Evolutionary conservation across 345 rosid species (phyloP).

Genomic region (Physaria fendleri): DNA sequence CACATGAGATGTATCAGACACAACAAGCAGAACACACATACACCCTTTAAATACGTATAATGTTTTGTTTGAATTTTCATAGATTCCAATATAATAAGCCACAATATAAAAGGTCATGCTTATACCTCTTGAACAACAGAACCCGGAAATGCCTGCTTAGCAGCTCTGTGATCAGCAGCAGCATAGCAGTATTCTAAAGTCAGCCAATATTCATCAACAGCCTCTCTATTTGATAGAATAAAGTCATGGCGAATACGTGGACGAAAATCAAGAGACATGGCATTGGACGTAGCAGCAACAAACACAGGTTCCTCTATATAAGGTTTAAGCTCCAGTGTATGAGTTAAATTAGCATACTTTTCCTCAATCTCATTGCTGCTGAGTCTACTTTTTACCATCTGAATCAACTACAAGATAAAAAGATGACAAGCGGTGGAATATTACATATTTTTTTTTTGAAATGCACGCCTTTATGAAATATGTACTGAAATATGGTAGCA

Average conservation of each 20-base stretch:
- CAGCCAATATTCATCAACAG: slow-evolving; percentile 89
- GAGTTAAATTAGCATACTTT: slow-evolving; percentile 52
- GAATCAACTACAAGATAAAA: slow-evolving; percentile 57
- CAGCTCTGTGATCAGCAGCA: slow-evolving; percentile 79
- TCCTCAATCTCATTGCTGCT: slow-evolving; percentile 40
- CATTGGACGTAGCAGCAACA: slow-evolving; percentile 44
- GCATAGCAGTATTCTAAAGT: slow-evolving; percentile 94
- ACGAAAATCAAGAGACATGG: slow-evolving; percentile 63
- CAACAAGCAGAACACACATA: neutral
- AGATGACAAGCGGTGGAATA: neutral
- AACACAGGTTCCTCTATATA: slow-evolving; percentile 80
- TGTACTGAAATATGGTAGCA: neutral
- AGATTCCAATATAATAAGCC: neutral
- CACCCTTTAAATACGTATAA: neutral
- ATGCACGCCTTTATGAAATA: neutral
- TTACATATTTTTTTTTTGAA: neutral
- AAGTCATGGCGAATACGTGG: slow-evolving; percentile 94
- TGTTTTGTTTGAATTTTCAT: neutral
- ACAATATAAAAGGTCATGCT: slow-evolving; percentile 11
- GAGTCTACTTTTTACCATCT: slow-evolving; percentile 50
- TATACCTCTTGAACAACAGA: slow-evolving; percentile 84
- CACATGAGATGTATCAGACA: slow-evolving; percentile 3
- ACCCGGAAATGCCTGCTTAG: slow-evolving; percentile 88
- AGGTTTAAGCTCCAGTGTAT: slow-evolving; percentile 87
- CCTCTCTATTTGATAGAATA: slow-evolving; percentile 58